A percentile compares a stretch with the other conserved stretches of the same genome.
Conservation (phyloP, 139 green algal genomes). For the Tetraselmis striata region DNA sequence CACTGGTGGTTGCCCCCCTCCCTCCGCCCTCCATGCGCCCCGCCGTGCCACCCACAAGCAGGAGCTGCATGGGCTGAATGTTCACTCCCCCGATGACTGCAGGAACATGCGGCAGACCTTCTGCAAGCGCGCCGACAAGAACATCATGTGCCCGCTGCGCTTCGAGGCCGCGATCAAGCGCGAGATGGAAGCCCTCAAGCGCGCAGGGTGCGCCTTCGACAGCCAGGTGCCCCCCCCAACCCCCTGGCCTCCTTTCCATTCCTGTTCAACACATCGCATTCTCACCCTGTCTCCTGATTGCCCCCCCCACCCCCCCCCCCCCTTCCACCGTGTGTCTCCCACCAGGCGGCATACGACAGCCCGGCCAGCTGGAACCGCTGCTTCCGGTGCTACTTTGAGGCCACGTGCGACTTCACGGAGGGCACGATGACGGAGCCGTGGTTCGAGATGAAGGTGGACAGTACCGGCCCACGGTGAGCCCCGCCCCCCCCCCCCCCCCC, state of each 20-base stretch:
- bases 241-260: no score
- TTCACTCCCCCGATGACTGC: no score
- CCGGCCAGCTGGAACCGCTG: neutral
- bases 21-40: no score
- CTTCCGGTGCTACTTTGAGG: neutral
- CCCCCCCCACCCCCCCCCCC: no score
- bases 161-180: neutral
- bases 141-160: neutral
- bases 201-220: neutral
- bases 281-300: no score
- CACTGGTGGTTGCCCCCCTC: neutral
- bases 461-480: neutral
- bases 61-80: no score
- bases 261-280: no score
- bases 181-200: neutral
- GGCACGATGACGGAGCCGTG: neutral
- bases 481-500: no score
- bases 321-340: no score
- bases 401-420: neutral
- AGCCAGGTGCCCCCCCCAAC: neutral
- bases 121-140: neutral
- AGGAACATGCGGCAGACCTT: neutral
- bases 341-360: neutral
- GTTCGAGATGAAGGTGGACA: neutral
- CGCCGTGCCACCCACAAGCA: no score